Percentiles rank a stretch among this genome's conserved stretches.
phyloP scores from a whole-genome alignment of 202 grass and related monocot species.

The Cymbopogon flexuosus region DNA sequence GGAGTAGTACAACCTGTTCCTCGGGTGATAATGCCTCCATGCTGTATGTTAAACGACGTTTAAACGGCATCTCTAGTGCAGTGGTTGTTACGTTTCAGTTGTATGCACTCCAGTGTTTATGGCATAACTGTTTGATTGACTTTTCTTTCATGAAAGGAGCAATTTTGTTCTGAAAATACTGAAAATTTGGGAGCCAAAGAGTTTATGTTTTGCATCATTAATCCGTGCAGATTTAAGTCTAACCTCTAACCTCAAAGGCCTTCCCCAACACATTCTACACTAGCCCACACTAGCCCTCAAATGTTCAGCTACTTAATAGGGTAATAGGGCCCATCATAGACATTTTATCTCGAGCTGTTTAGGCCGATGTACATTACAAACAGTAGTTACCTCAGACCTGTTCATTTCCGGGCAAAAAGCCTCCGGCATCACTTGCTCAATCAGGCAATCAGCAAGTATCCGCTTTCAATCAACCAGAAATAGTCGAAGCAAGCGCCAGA shows the following conservation, averaged over 20 bases:
- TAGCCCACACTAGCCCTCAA: background rate
- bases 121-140: background rate
- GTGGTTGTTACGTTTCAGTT: background rate
- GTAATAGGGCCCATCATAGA: background rate
- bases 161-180: background rate
- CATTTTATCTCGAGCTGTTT: background rate
- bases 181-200: background rate
- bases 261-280: background rate
- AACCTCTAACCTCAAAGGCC: background rate
- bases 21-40: background rate
- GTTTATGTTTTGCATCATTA: background rate
- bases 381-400: background rate
- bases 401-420: background rate
- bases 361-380: background rate
- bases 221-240: background rate
- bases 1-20: background rate
- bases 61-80: background rate
- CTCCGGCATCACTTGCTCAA: background rate
- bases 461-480: conserved; percentile 25
- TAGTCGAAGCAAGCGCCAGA: conserved; percentile 17
- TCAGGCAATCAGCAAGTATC: conserved; percentile 8
- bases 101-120: background rate
- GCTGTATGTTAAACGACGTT: background rate
- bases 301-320: background rate
- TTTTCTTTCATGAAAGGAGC: background rate